These are phyloP conservation scores for Aspergillus ellipticus DNA, from an alignment of 495 filamentous ascomycete species.

Conservation along the genomic window DNA sequence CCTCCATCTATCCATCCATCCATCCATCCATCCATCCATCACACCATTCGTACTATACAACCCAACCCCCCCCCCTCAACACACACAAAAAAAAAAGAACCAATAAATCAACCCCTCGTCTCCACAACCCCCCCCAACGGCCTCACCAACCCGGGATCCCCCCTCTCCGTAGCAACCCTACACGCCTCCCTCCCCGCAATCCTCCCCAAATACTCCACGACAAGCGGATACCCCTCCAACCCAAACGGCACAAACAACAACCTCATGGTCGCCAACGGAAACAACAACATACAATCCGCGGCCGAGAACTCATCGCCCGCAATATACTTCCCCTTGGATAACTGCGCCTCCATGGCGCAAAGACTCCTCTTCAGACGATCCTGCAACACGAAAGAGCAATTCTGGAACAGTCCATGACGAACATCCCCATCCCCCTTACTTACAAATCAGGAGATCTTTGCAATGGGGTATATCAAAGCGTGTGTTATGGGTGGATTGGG, in stretches of 20 bases:
- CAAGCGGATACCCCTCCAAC: constrained; percentile 36
- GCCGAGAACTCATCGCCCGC: constrained; percentile 56
- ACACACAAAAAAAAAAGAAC: too few relatives aligned
- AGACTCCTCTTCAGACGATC: constrained; percentile 24
- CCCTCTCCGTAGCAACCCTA: constrained; percentile 40
- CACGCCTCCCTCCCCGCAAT: constrained; percentile 39
- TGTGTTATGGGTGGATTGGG: too few relatives aligned
- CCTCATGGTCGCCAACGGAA: constrained; percentile 49
- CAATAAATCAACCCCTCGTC: too few relatives aligned
- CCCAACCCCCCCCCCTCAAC: too few relatives aligned
- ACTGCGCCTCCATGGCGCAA: constrained; percentile 34
- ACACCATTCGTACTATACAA: too few relatives aligned
- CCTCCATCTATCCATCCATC: too few relatives aligned
- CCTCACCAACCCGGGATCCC: constrained; percentile 36
- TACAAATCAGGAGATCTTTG: too few relatives aligned
- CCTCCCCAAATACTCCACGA: constrained; percentile 46
- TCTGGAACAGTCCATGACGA: too few relatives aligned
- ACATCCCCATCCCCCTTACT: too few relatives aligned
- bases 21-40: too few relatives aligned
- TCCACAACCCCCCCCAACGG: too few relatives aligned
- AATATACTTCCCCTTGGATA: constrained; percentile 39
- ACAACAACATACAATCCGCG: constrained; percentile 57
- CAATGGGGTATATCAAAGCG: too few relatives aligned
- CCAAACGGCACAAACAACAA: constrained; percentile 37
- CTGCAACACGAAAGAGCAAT: neutral